These are phyloP conservation scores for Roridomyces roridus DNA, from an alignment of 768 basidiomycete genomes.

Conservation along the genomic window DNA sequence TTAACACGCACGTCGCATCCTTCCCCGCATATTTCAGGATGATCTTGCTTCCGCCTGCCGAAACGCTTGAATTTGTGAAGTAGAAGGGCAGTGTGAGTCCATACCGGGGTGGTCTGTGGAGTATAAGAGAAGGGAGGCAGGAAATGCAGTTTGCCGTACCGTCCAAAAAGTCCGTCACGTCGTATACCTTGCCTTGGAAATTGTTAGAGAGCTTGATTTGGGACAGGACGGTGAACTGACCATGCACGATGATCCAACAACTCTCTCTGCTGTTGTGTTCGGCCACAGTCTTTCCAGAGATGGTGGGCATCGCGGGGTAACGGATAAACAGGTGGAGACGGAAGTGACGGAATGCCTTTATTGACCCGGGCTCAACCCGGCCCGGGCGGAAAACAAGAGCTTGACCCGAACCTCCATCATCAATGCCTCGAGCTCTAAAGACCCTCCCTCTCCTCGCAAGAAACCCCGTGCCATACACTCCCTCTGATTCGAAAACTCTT, in stretches of 20 bases:
- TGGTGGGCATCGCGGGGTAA: slow-evolving; percentile 8
- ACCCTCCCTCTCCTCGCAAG: no score
- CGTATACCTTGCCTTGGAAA: slow-evolving; percentile 71
- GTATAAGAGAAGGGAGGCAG: background rate
- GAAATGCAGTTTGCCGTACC: slow-evolving; percentile 43
- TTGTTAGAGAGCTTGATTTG: background rate
- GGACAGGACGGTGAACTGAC: slow-evolving; percentile 39
- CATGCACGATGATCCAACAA: slow-evolving; percentile 88
- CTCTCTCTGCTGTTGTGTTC: slow-evolving; percentile 63
- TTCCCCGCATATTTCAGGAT: slow-evolving; percentile 89
- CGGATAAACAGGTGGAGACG: no score
- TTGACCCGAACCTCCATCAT: no score
- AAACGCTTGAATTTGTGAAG: slow-evolving; percentile 19
- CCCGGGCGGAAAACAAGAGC: no score
- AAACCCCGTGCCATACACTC: no score
- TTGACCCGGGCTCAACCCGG: no score
- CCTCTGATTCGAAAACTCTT: no score
- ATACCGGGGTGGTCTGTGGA: slow-evolving; percentile 68
- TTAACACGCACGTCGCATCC: slow-evolving; percentile 77
- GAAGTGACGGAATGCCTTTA: no score
- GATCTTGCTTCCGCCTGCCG: slow-evolving; percentile 77
- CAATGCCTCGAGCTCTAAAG: no score
- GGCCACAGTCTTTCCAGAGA: slow-evolving; percentile 59
- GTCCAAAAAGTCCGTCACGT: slow-evolving; percentile 80
- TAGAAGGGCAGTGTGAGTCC: slow-evolving; percentile 3